Percentiles rank a stretch among this genome's conserved stretches.
Conservation (phyloP, 2,329 filamentous ascomycete genomes). For the Gyromitra esculenta region DNA sequence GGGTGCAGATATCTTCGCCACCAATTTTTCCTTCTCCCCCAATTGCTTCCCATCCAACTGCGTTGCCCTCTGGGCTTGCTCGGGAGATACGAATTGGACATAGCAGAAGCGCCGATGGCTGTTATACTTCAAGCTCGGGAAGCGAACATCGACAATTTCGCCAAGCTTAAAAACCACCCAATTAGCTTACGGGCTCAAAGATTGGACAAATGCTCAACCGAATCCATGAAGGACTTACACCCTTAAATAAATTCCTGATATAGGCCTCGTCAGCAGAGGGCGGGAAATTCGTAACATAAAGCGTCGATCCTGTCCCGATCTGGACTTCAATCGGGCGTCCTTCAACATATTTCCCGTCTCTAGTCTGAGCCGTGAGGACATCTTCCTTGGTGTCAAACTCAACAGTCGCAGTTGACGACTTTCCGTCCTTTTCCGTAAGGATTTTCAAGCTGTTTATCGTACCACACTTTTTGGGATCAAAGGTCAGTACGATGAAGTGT, state of each 20-base stretch:
- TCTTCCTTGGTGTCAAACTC: slow-evolving; percentile 87
- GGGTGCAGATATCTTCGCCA: slow-evolving; percentile 87
- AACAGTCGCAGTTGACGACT: slow-evolving; percentile 76
- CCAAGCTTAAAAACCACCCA: slow-evolving; percentile 65
- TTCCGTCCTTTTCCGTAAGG: slow-evolving; percentile 69
- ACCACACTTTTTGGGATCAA: slow-evolving; percentile 68
- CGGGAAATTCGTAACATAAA: slow-evolving; percentile 93
- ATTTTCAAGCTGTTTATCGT: slow-evolving; percentile 80
- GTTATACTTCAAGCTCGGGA: slow-evolving; percentile 90
- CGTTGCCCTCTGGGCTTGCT: slow-evolving; percentile 76
- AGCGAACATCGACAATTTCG: slow-evolving; percentile 83
- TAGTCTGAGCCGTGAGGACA: slow-evolving; percentile 79
- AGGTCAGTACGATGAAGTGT: slow-evolving; percentile 36
- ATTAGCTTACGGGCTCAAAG: background rate
- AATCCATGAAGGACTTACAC: slow-evolving; percentile 60
- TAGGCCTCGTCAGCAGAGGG: slow-evolving; percentile 76
- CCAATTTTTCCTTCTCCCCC: slow-evolving; percentile 73
- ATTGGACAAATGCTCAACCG: background rate
- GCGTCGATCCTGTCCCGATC: slow-evolving; percentile 78
- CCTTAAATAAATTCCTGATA: slow-evolving; percentile 74
- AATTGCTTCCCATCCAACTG: slow-evolving; percentile 76
- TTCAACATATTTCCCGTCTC: slow-evolving; percentile 81
- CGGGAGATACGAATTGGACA: slow-evolving; percentile 79
- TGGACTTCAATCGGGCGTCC: slow-evolving; percentile 77
- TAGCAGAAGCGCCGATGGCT: slow-evolving; percentile 94